Base-by-base conservation (phyloP, 1,284 basidiomycete species). In the Ustilago loliicola region DNA sequence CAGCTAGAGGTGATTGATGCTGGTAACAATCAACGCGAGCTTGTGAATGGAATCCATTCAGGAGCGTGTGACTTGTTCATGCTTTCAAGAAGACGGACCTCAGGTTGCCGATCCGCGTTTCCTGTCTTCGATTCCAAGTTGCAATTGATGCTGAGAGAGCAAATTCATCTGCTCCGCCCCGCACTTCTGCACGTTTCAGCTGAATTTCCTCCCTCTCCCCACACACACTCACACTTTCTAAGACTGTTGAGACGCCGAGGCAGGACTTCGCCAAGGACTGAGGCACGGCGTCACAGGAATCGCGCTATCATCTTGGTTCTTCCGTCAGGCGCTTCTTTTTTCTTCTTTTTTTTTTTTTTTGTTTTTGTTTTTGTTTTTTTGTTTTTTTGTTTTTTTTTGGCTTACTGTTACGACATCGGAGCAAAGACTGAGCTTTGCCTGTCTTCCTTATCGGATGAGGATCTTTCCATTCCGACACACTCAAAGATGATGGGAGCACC, bases 381-480 rank as follows among this genome's bases (percentile, higher is more conserved):
- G n/a, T n/a, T n/a, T n/a, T n/a, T n/a, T n/a, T n/a, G n/a, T n/a
- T n/a, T n/a, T n/a, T n/a, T 53, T 53, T 34, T 9, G 51, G 30
- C n/a, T 53, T 21, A 34, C 51, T 23, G 51, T 53, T 53, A 53
- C 51, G 51, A 34, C 51, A 34, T 53, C 51, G 51, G 51, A 53
- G 32, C n/a, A n/a, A n/a, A n/a, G 51, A 51, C 5, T 55, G 3
- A 19, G 23, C 54, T 38, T 27, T 40, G 23, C 48, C 10, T 42
- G 6, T 32, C 21, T 19, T 57, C 5, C 50, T 66, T 60, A 66
- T 66, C 64, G 64, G 64, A 65, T 59, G 50, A 36, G 57, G 57
- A 66, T 66, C 64, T 66, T 51, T 59, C 32, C 51, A 48, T 53
- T 47, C 64, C 51, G 38, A 48, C 45, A 48, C 2, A 27, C 5